phyloP scores from a whole-genome alignment of 2,329 filamentous ascomycete genomes.

The Neofusicoccum cordaticola region DNA sequence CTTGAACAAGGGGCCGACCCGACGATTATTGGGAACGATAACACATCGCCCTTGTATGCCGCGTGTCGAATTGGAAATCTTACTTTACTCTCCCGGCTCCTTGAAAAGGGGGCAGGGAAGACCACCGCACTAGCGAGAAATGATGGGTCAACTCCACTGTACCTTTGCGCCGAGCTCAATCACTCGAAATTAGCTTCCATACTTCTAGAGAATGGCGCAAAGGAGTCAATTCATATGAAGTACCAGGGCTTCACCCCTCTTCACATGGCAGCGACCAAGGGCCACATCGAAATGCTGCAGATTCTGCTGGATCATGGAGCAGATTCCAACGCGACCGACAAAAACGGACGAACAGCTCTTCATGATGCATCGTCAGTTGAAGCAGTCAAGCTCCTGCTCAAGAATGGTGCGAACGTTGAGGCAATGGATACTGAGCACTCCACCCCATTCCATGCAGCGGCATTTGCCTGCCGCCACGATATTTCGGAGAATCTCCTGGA shows the following conservation, averaged over 20 bases:
- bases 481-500: not conserved
- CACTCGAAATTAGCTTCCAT: not conserved
- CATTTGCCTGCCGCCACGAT: not conserved
- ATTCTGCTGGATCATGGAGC: not conserved
- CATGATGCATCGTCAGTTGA: not conserved
- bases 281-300: not conserved
- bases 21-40: not conserved
- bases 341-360: not conserved
- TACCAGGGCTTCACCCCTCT: not conserved
- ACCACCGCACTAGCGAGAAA: not conserved
- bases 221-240: not conserved
- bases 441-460: not conserved
- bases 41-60: not conserved
- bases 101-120: not conserved
- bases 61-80: not conserved
- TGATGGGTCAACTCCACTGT: not conserved
- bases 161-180: not conserved
- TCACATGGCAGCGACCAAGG: not conserved
- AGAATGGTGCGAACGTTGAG: not conserved
- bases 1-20: not conserved
- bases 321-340: not conserved
- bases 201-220: not conserved
- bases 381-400: not conserved
- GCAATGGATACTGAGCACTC: not conserved
- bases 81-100: not conserved